Evolutionary conservation across 108 stramenopile species (phyloP), one percentile per base, ranked within the genome.

Genomic region (Ochromonas danica): DNA sequence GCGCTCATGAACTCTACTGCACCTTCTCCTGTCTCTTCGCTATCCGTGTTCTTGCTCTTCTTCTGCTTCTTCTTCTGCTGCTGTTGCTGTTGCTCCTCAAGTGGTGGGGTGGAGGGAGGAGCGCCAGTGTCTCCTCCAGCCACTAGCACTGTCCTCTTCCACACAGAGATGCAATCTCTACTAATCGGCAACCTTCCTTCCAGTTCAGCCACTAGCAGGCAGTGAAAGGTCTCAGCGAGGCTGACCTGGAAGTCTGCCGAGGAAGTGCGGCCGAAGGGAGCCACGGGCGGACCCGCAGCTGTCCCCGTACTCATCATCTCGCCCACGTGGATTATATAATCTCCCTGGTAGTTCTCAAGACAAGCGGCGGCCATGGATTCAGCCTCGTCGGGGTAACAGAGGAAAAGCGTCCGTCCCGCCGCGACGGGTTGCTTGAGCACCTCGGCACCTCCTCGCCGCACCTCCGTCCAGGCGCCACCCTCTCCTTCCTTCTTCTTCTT

Each of bases 301-400:
- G 39, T 81, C 35, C 35, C 74, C 63, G 81, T 82, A 62, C n/a
- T 77, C 79, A 82, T 81, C 38, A 82, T 61, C 38, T 82, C 82
- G 10, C 82, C 82, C 25, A 82, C 82, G 33, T 82, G 82, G 27
- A 81, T 39, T 1, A 82, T 81, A 61, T 82, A 31, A 0, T 72
- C 71, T 10, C n/a, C 71, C 17, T 72, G 3, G 30, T n/a, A 22
- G 10, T 72, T 22, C 41, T 40, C 71, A 27, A 82, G 77, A 28
- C 82, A 82, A 3, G 71, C 74, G 6, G 78, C 61, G 14, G 80
- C 81, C 81, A 82, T 77, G 39, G 80, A 81, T 78, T 82, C 82
- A 10, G 75, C 75, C 1, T 85, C 84, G 60, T 85, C 84, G 6
- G 84, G 82, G 28, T 85, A 85, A 61, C 82, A 83, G 38, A 85